Percentiles rank a stretch among this genome's conserved stretches.
These are phyloP conservation scores for Enterospora canceri DNA, from an alignment of 371 early-diverging fungal genomes.

Conservation along the genomic window DNA sequence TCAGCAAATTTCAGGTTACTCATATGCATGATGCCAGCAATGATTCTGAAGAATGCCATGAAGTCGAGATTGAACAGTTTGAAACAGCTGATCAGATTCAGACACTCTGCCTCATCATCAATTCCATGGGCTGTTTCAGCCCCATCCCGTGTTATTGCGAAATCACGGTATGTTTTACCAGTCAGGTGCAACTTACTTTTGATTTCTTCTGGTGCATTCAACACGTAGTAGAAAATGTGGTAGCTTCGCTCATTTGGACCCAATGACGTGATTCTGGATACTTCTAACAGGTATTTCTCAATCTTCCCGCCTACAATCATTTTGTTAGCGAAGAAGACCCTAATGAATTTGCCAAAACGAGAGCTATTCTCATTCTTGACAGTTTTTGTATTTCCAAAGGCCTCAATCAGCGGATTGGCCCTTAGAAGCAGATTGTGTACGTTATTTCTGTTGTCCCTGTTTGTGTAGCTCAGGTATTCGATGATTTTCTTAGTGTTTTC, in stretches of 20 bases:
- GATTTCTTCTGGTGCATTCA: slow-evolving; percentile 60
- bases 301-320: slow-evolving; percentile 82
- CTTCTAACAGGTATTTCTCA: slow-evolving; percentile 90
- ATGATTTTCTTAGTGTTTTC: slow-evolving; percentile 98
- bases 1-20: slow-evolving; percentile 74
- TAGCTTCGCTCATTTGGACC: slow-evolving; percentile 79
- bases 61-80: slow-evolving; percentile 69
- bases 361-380: slow-evolving; percentile 96
- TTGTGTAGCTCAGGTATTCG: slow-evolving; percentile 80
- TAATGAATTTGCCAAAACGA: slow-evolving; percentile 96
- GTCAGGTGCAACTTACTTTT: slow-evolving; percentile 9
- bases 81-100: slow-evolving; percentile 64
- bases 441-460: slow-evolving; percentile 55
- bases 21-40: slow-evolving; percentile 81
- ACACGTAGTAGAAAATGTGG: slow-evolving; percentile 90
- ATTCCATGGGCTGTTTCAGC: slow-evolving; percentile 75
- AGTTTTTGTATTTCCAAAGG: slow-evolving; percentile 98
- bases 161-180: slow-evolving; percentile 59
- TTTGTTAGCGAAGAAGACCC: slow-evolving; percentile 79
- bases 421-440: slow-evolving; percentile 80
- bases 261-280: slow-evolving; percentile 75
- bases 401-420: slow-evolving; percentile 91
- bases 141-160: slow-evolving; percentile 67
- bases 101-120: slow-evolving; percentile 74
- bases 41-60: slow-evolving; percentile 65